Percentiles rank a stretch among this genome's conserved stretches.
Conservation (phyloP, 352 stramenopile genomes). For the Globisporangium cylindrosporum region DNA sequence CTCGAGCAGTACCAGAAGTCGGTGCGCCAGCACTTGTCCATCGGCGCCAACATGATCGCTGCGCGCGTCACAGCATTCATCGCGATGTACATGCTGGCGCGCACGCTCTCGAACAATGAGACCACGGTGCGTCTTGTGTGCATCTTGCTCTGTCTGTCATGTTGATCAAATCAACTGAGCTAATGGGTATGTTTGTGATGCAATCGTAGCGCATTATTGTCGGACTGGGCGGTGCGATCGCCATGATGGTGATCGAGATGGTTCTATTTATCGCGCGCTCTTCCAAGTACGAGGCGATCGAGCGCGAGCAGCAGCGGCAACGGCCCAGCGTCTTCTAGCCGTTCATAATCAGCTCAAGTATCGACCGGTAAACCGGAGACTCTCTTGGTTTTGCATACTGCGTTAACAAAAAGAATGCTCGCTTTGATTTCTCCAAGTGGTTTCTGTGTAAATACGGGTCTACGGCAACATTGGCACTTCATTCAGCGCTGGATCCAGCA, state of each 20-base stretch:
- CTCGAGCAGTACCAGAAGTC: conserved; percentile 61
- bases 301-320: conserved; percentile 40
- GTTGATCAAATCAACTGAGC: neutral
- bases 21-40: conserved; percentile 72
- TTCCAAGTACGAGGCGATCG: conserved; percentile 62
- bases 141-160: neutral
- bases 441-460: neutral
- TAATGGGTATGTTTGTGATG: neutral
- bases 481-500: neutral
- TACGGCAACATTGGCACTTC: neutral
- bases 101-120: conserved; percentile 66
- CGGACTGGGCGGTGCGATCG: conserved; percentile 67
- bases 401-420: neutral
- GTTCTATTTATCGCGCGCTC: conserved; percentile 79
- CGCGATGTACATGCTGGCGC: conserved; percentile 72
- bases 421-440: neutral
- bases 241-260: conserved; percentile 89
- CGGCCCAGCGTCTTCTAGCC: conserved; percentile 29
- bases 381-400: neutral
- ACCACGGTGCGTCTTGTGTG: conserved; percentile 48
- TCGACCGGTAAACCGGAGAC: neutral
- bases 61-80: conserved; percentile 79
- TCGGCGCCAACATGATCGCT: conserved; percentile 85
- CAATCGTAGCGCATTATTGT: conserved; percentile 49
- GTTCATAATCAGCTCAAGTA: neutral